These are phyloP conservation scores for Xylaria nigripes DNA, from an alignment of 495 filamentous ascomycete genomes.

Conservation along the genomic window DNA sequence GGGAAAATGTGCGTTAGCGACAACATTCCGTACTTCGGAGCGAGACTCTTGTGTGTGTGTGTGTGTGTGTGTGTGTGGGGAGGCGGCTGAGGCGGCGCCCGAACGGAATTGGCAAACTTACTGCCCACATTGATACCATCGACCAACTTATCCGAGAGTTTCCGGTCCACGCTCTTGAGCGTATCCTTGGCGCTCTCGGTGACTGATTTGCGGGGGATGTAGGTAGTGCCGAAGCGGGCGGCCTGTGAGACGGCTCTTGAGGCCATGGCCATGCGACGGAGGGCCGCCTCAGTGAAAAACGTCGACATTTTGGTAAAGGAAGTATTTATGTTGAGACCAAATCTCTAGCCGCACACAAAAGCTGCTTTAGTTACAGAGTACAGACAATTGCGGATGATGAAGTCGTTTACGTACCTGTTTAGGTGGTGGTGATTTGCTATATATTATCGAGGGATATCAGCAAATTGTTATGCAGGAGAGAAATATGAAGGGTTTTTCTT, in stretches of 20 bases:
- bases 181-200: slow-evolving; percentile 44
- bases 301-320: neutral
- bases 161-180: slow-evolving; percentile 43
- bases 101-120: slow-evolving; percentile 22
- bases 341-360: too few species aligned
- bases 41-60: too few species aligned
- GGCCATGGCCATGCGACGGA: slow-evolving; percentile 31
- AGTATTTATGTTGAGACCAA: neutral
- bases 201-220: slow-evolving; percentile 30
- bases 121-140: slow-evolving; percentile 46
- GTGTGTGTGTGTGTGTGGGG: too few species aligned
- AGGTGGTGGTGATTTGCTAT: neutral
- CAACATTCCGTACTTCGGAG: too few species aligned
- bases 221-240: neutral
- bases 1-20: neutral
- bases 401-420: neutral
- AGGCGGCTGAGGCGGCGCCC: too few species aligned
- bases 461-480: too few species aligned
- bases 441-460: too few species aligned
- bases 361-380: neutral
- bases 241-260: slow-evolving; percentile 21
- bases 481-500: too few species aligned
- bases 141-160: slow-evolving; percentile 47
- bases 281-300: neutral
- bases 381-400: neutral